Percentiles rank a stretch among this genome's conserved stretches.
These are phyloP conservation scores for Termitomyces heimii DNA, from an alignment of 768 basidiomycete genomes.

Conservation along the genomic window DNA sequence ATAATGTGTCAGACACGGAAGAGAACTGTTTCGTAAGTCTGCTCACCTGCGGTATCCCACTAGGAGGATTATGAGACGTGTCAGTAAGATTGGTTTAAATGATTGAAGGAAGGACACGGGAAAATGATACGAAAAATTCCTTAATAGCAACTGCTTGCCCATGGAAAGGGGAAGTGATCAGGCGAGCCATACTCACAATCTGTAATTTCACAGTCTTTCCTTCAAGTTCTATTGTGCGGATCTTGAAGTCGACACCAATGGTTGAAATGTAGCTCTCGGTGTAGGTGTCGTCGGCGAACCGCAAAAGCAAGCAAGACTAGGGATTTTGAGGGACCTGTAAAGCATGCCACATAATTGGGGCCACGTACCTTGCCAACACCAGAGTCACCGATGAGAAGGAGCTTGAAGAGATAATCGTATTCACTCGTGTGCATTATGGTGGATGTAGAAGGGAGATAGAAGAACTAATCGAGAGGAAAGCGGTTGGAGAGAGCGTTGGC, in stretches of 20 bases:
- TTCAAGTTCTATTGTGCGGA: constrained; percentile 96
- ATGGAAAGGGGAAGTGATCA: constrained; percentile 1
- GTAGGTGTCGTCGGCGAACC: constrained; percentile 95
- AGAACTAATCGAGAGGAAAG: constrained; percentile 20
- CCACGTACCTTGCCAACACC: constrained; percentile 84
- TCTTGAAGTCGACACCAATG: constrained; percentile 99
- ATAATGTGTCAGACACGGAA: constrained; percentile 8
- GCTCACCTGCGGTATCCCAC: constrained; percentile 96
- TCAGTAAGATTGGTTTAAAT: constrained; percentile 14
- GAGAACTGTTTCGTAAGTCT: background rate
- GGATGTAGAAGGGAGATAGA: constrained; percentile 16
- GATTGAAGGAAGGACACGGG: background rate
- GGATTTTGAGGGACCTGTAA: constrained; percentile 16
- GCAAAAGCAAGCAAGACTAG: constrained; percentile 86
- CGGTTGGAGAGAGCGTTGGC: constrained; percentile 25
- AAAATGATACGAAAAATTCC: background rate
- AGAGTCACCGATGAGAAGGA: constrained; percentile 91
- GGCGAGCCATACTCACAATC: constrained; percentile 63
- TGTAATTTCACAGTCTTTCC: constrained; percentile 98
- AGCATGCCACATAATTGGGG: constrained; percentile 10
- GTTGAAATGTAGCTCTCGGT: constrained; percentile 97
- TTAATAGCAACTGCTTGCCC: background rate
- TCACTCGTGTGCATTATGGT: constrained; percentile 77
- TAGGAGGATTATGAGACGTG: constrained; percentile 26
- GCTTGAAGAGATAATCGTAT: constrained; percentile 96